Percentiles rank a stretch among this genome's conserved stretches.
Evolutionary conservation across 2,329 filamentous ascomycete species (phyloP).

Genomic region (Monosporascus sp.): DNA sequence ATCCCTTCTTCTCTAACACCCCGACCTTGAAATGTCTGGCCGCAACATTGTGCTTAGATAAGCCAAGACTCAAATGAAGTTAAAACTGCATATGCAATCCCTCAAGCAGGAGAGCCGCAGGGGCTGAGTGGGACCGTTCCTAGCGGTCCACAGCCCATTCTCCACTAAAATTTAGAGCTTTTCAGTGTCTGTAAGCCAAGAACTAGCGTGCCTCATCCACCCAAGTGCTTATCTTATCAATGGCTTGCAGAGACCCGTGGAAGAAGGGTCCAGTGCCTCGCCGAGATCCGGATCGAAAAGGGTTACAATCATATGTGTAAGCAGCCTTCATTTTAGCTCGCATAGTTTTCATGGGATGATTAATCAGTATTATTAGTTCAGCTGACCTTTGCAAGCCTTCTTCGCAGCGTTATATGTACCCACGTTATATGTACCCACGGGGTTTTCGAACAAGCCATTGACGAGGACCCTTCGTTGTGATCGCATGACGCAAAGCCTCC

Average conservation of each 20-base stretch:
- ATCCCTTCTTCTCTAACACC: no score
- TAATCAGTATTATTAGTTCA: no score
- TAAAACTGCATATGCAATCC: not conserved
- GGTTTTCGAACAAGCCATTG: not conserved
- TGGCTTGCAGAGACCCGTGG: not conserved
- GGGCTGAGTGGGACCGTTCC: not conserved
- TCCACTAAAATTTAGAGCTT: not conserved
- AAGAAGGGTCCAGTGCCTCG: not conserved
- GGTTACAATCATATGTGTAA: no score
- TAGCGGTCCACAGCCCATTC: no score
- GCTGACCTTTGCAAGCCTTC: no score
- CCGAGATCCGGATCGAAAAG: not conserved
- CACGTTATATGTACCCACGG: not conserved
- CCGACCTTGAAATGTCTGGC: not conserved
- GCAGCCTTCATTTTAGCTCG: no score
- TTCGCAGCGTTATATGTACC: no score
- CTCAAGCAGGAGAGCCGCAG: not conserved
- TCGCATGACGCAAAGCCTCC: not conserved
- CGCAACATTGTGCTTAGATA: not conserved
- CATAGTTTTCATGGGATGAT: no score
- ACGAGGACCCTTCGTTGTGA: not conserved
- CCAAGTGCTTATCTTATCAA: not conserved
- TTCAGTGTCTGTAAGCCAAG: not conserved
- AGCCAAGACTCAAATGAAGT: not conserved
- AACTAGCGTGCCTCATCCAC: not conserved